Percentiles rank a stretch among this genome's conserved stretches.
Evolutionary conservation across 306 rosid genomes (phyloP).

Genomic region (Sicyos edulis): DNA sequence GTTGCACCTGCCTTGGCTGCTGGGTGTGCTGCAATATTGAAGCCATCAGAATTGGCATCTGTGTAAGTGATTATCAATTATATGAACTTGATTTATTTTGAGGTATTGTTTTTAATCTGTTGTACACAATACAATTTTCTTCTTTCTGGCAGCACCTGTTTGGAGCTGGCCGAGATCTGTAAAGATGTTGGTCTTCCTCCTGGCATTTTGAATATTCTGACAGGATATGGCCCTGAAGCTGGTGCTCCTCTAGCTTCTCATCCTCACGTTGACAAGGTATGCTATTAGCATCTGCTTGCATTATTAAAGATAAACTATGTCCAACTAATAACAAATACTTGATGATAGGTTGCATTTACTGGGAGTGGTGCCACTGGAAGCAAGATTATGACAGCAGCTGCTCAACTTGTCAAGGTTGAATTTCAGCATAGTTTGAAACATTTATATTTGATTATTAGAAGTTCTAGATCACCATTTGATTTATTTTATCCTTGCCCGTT

Average conservation of each 20-base stretch:
- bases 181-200: slow-evolving; percentile 79
- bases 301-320: background rate
- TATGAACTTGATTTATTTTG: slow-evolving; percentile 21
- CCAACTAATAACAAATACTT: background rate
- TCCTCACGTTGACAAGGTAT: slow-evolving; percentile 90
- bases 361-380: slow-evolving; percentile 91
- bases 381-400: slow-evolving; percentile 87
- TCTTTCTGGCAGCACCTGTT: slow-evolving; percentile 56
- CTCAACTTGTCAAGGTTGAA: slow-evolving; percentile 72
- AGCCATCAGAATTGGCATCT: slow-evolving; percentile 94
- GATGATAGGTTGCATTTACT: slow-evolving; percentile 85
- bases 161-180: slow-evolving; percentile 76
- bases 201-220: slow-evolving; percentile 71
- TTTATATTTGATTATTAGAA: background rate
- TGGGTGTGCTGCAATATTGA: slow-evolving; percentile 93
- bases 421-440: background rate
- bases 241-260: slow-evolving; percentile 95
- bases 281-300: background rate
- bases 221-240: slow-evolving; percentile 91
- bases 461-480: slow-evolving; percentile 19
- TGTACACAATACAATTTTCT: background rate
- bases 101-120: background rate
- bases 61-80: slow-evolving; percentile 46
- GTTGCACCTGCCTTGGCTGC: slow-evolving; percentile 99
- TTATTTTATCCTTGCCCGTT: slow-evolving; percentile 13